Conservation (phyloP, 768 basidiomycete species). For the Paxillus ammoniavirescens region DNA sequence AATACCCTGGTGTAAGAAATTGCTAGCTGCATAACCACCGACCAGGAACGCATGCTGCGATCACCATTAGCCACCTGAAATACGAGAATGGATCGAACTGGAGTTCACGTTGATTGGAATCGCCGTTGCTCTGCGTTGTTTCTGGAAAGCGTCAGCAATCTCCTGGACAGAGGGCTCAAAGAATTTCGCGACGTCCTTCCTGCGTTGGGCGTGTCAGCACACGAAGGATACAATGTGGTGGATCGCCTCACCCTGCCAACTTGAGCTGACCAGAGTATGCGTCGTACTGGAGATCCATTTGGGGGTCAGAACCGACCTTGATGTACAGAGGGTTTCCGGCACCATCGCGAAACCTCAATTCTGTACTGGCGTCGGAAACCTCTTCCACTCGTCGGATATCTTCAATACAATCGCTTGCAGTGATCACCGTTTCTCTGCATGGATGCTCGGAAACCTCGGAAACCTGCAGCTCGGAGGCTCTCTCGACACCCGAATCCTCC, state of each 20-base stretch:
- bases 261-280: slow-evolving; percentile 39
- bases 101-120: slow-evolving; percentile 18
- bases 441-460: too few species aligned
- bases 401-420: too few species aligned
- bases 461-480: too few species aligned
- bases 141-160: slow-evolving; percentile 33
- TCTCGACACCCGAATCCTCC: too few species aligned
- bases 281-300: slow-evolving; percentile 31
- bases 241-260: slow-evolving; percentile 32
- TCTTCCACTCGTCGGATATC: too few species aligned
- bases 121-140: slow-evolving; percentile 12
- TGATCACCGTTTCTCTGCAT: too few species aligned
- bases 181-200: slow-evolving; percentile 35
- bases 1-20: slow-evolving; percentile 43
- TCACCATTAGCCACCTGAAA: neutral
- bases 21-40: slow-evolving; percentile 50
- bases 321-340: slow-evolving; percentile 33
- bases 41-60: slow-evolving; percentile 44
- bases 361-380: slow-evolving; percentile 21
- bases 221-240: neutral
- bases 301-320: slow-evolving; percentile 37
- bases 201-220: slow-evolving; percentile 2
- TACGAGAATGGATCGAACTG: neutral
- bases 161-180: slow-evolving; percentile 43
- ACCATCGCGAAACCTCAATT: slow-evolving; percentile 37